Base-by-base conservation (phyloP, 148 eudicot genomes). In the Chenopodium suecicum region DNA sequence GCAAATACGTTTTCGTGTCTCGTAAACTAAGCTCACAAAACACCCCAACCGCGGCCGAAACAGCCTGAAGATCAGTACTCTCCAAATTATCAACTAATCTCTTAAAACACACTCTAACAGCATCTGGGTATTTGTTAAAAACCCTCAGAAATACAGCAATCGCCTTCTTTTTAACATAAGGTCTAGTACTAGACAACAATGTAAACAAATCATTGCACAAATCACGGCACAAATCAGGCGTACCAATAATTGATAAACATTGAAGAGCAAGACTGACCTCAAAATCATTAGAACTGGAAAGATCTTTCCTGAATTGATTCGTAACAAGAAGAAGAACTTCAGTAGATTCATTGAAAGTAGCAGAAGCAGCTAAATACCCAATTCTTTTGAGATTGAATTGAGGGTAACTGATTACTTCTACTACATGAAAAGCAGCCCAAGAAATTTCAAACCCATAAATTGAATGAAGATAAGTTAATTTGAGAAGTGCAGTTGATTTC, bases 21-120 rank as follows among this genome's bases (percentile, higher is more conserved):
- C 77, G 83, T 44, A 68, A 72, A 70, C 91, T 87, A 7, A 95
- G 91, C 89, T 95, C 99, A 83, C 97, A 93, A 58, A 95, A 95
- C 47, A 95, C 94, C 46, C 97, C 94, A 77, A 95, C 91, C 10
- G 81, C 87, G 0, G 98, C 88, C 9, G 89, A 84, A 70, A 92
- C 79, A 37, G 84, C 77, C 4, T 85, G 89, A 68, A 65, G 74
- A 83, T 95, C 98, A 37, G 81, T 63, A 76, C 81, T 86, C 77
- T 94, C 99, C 13, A 95, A 81, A 89, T 88, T 91, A 85, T 95
- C 99, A 56, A 95, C 99, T 66, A 95, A 84, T 47, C 93, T 79
- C 88, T 92, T 95, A 65, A 95, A 95, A 86, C 97, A 95, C 62
- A 95, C 95, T 84, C 94, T 88, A 79, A 95, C 94, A 0, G 92